These are phyloP conservation scores for Diospyros lotus DNA, from an alignment of 148 eudicot species.

Conservation along the genomic window DNA sequence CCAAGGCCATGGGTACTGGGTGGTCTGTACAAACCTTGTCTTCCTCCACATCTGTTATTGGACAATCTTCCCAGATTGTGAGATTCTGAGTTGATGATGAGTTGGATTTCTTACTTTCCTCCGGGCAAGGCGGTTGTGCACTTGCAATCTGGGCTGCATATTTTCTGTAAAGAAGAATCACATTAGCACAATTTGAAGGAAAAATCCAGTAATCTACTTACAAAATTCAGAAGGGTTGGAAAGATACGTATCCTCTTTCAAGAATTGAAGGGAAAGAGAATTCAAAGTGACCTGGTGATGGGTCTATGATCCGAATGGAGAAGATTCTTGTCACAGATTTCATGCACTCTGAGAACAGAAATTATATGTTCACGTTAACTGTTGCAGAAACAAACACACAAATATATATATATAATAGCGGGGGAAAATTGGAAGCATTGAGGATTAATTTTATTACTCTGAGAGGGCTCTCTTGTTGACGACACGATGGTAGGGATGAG, in stretches of 20 bases:
- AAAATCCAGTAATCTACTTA: background rate
- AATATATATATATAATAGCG: background rate
- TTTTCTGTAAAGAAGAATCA: conserved; percentile 25
- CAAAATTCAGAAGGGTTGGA: background rate
- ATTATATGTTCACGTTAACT: background rate
- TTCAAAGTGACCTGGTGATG: conserved; percentile 39
- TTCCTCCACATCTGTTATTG: conserved; percentile 33
- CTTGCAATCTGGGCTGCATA: conserved; percentile 35
- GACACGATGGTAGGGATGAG: conserved; percentile 36
- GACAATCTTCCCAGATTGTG: conserved; percentile 25
- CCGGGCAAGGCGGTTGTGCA: conserved; percentile 15
- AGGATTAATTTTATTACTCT: conserved; percentile 22
- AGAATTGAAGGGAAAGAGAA: background rate
- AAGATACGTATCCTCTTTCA: background rate
- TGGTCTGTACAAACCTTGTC: conserved; percentile 25
- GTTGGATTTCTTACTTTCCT: conserved; percentile 31
- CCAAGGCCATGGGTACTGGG: conserved; percentile 50
- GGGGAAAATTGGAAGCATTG: background rate
- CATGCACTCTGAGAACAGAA: conserved; percentile 22
- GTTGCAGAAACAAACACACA: background rate
- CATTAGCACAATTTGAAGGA: background rate
- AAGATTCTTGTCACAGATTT: conserved; percentile 30
- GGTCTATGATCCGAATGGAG: conserved; percentile 36
- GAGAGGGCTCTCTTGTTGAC: conserved; percentile 39
- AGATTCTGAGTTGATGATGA: conserved; percentile 23